These are phyloP conservation scores for Reutealis trisperma DNA, from an alignment of 345 rosid genomes.

Conservation along the genomic window DNA sequence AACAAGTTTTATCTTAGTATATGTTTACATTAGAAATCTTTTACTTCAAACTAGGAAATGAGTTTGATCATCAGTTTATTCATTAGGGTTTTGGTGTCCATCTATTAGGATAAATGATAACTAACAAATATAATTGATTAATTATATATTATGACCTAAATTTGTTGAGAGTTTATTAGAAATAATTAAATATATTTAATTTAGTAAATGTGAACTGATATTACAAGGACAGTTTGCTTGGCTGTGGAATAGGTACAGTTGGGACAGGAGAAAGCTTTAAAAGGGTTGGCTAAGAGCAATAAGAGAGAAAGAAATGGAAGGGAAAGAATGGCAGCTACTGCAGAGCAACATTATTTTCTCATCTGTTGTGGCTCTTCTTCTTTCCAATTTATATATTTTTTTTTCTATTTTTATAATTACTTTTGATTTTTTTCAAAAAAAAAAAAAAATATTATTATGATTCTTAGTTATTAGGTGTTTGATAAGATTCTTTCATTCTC, in stretches of 20 bases:
- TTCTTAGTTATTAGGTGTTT: conserved; percentile 31
- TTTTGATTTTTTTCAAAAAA: not conserved
- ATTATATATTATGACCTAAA: too few species aligned
- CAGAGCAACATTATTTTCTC: conserved; percentile 53
- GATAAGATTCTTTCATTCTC: conserved; percentile 52
- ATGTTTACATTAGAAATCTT: too few species aligned
- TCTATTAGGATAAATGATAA: too few species aligned
- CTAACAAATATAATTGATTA: too few species aligned
- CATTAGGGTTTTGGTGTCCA: too few species aligned
- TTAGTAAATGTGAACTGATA: conserved; percentile 41
- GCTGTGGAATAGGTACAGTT: conserved; percentile 59
- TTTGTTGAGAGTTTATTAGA: too few species aligned
- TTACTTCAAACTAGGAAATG: too few species aligned
- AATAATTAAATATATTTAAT: too few species aligned
- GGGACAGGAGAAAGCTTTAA: conserved; percentile 39
- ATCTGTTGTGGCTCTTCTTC: conserved; percentile 43
- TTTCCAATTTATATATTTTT: conserved; percentile 17
- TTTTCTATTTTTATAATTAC: not conserved
- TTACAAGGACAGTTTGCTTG: conserved; percentile 62
- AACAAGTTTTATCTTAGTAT: too few species aligned
- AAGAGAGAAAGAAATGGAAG: conserved; percentile 9
- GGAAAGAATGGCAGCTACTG: conserved; percentile 37
- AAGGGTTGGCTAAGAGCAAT: conserved; percentile 27
- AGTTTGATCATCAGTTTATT: too few species aligned
- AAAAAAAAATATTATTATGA: conserved; percentile 2